Conservation (phyloP, 495 filamentous ascomycete species). For the Rostrohypoxylon terebratum region DNA sequence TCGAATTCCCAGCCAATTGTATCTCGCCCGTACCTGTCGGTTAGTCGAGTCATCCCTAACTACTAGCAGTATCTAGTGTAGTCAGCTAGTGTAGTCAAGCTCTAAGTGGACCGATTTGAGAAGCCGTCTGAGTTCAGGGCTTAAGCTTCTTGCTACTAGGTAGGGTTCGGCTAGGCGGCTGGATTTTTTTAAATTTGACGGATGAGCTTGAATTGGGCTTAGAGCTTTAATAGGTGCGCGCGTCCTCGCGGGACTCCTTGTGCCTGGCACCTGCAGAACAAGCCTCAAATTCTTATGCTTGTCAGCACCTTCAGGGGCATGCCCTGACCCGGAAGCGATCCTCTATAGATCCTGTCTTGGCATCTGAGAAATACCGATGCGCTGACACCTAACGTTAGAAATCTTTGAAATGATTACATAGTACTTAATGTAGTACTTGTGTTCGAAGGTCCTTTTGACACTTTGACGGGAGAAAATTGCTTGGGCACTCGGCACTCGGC, state of each 20-base stretch:
- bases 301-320: conserved; percentile 18
- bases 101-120: conserved; percentile 20
- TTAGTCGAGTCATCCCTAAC: conserved; percentile 9
- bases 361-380: conserved; percentile 5
- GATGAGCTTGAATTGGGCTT: conserved; percentile 15
- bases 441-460: background rate
- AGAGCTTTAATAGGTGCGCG: background rate
- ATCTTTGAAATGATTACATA: background rate
- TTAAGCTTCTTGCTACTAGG: conserved; percentile 23
- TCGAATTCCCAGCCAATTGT: conserved; percentile 31
- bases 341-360: conserved; percentile 10
- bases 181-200: conserved; percentile 17
- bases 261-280: background rate
- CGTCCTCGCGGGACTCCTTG: background rate
- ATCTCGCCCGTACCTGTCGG: conserved; percentile 31
- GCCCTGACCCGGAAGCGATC: conserved; percentile 13
- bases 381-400: background rate
- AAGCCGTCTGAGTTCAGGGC: conserved; percentile 13
- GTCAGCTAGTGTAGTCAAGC: too few species aligned
- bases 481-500: background rate
- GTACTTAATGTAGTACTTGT: background rate
- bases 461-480: background rate
- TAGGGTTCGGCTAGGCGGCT: conserved; percentile 19
- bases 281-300: background rate
- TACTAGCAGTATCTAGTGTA: conserved; percentile 7